Evolutionary conservation across 2,329 filamentous ascomycete species (phyloP).

Genomic region (Aspergillus costaricaensis): DNA sequence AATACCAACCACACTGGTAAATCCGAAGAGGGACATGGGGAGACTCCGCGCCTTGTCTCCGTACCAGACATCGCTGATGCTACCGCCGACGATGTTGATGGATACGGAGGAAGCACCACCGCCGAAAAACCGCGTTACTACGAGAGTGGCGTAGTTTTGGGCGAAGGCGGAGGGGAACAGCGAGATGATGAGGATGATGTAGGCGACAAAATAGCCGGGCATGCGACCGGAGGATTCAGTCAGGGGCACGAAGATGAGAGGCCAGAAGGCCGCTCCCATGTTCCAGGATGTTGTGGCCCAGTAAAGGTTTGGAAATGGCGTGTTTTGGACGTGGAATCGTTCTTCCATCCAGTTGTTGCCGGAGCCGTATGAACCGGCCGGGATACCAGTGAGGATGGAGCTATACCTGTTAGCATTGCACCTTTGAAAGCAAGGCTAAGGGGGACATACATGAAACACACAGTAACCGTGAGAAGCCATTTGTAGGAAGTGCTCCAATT

Average conservation of each 20-base stretch:
- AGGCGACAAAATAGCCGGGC: conserved; percentile 47
- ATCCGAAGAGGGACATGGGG: conserved; percentile 48
- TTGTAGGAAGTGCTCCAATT: conserved; percentile 46
- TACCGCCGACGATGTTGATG: conserved; percentile 44
- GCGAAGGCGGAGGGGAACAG: conserved; percentile 47
- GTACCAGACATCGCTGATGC: conserved; percentile 41
- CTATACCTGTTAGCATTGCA: conserved; percentile 14
- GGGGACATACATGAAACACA: conserved; percentile 43
- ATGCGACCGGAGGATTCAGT: conserved; percentile 47
- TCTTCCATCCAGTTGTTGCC: conserved; percentile 34
- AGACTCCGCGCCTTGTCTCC: conserved; percentile 43
- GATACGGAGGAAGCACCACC: conserved; percentile 47
- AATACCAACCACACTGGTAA: conserved; percentile 47
- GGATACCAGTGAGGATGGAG: conserved; percentile 45
- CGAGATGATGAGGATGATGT: conserved; percentile 45
- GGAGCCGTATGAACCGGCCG: conserved; percentile 45
- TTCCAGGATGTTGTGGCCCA: conserved; percentile 42
- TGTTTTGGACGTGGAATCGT: conserved; percentile 36
- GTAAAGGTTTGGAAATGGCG: conserved; percentile 35
- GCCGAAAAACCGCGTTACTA: conserved; percentile 48
- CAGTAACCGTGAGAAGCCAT: conserved; percentile 45
- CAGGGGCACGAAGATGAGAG: conserved; percentile 39
- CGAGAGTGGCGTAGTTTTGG: conserved; percentile 48
- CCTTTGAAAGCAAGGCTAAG: background rate
- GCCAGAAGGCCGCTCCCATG: conserved; percentile 43